Evolutionary conservation across 768 basidiomycete species (phyloP).

Genomic region (Heimioporus sp.): DNA sequence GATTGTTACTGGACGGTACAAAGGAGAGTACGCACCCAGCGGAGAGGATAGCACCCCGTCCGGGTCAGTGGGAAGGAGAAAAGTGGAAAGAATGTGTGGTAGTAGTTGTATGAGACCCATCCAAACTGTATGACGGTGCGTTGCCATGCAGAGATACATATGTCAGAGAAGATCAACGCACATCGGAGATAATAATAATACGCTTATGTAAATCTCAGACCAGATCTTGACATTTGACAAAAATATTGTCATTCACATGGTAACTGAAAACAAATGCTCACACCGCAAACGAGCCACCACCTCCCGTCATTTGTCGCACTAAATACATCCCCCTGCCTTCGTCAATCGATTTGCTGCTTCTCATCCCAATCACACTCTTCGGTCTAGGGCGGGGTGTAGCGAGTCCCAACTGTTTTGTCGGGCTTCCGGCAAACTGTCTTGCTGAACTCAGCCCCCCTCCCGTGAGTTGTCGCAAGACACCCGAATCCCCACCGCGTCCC

Average conservation of each 20-base stretch:
- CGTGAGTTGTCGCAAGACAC: constrained; percentile 54
- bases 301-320: constrained; percentile 77
- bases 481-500: constrained; percentile 43
- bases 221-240: constrained; percentile 7
- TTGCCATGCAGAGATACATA: constrained; percentile 8
- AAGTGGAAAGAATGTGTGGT: background rate
- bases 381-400: constrained; percentile 54
- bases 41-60: background rate
- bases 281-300: constrained; percentile 24
- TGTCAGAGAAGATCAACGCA: background rate
- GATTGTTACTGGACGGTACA: background rate
- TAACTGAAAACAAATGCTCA: constrained; percentile 11
- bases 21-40: background rate
- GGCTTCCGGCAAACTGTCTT: constrained; percentile 61
- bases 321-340: constrained; percentile 71
- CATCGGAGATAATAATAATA: background rate
- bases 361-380: constrained; percentile 75
- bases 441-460: constrained; percentile 68
- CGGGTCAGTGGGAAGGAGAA: background rate
- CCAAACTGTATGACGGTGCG: background rate
- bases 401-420: constrained; percentile 64
- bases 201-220: constrained; percentile 7
- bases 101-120: background rate
- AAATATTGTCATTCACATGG: constrained; percentile 8
- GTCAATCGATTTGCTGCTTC: constrained; percentile 59